A percentile compares a stretch with the other conserved stretches of the same genome.
Conservation (phyloP, 169 alveolate species). For the Plasmodium chabaudi region DNA sequence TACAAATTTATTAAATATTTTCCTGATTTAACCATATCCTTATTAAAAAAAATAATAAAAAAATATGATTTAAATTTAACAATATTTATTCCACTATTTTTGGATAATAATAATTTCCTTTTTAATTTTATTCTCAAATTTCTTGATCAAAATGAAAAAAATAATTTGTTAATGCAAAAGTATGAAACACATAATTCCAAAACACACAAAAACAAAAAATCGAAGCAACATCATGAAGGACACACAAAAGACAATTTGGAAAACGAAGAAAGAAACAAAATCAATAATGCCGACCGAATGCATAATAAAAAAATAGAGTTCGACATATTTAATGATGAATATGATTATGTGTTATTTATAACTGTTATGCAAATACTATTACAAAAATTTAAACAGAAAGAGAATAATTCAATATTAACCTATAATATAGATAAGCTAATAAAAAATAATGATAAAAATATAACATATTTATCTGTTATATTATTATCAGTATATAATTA, state of each 20-base stretch:
- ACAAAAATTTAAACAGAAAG: constrained; percentile 57
- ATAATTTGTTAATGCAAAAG: neutral
- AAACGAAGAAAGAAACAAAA: neutral
- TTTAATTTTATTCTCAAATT: constrained; percentile 63
- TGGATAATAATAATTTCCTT: constrained; percentile 61
- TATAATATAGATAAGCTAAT: constrained; percentile 59
- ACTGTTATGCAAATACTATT: constrained; percentile 67
- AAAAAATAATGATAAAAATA: constrained; percentile 56
- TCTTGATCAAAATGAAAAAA: constrained; percentile 30
- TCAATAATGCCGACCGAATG: neutral
- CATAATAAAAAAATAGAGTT: constrained; percentile 34
- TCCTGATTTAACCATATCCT: constrained; percentile 43
- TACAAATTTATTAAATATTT: constrained; percentile 67
- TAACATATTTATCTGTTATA: constrained; percentile 57
- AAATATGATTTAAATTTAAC: constrained; percentile 63
- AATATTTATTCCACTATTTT: constrained; percentile 54
- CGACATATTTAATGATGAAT: constrained; percentile 64
- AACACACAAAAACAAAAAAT: neutral
- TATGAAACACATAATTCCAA: neutral
- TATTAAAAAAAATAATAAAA: constrained; percentile 57
- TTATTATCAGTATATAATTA: constrained; percentile 61
- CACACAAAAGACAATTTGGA: neutral
- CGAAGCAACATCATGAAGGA: neutral
- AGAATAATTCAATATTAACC: constrained; percentile 23
- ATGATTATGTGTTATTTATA: constrained; percentile 53